These are phyloP conservation scores for Mycogone perniciosa DNA, from an alignment of 2,329 filamentous ascomycete species.

Conservation along the genomic window DNA sequence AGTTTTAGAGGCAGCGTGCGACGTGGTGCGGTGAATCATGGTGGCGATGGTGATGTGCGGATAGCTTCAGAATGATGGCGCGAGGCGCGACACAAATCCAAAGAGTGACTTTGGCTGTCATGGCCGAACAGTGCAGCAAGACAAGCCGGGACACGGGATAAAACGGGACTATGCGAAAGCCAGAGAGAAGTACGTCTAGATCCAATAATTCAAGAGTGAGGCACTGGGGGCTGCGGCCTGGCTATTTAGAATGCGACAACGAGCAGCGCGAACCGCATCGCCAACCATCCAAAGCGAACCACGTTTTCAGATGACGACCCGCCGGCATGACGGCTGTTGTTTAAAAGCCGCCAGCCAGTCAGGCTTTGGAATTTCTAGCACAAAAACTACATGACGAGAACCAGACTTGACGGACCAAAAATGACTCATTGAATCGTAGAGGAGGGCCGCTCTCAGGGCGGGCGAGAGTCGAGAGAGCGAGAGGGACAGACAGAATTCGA, in stretches of 20 bases:
- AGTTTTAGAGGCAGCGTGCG: constrained; percentile 7
- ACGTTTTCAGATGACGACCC: constrained; percentile 11
- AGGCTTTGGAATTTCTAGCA: constrained; percentile 2
- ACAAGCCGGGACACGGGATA: constrained; percentile 9
- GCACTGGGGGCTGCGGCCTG: constrained; percentile 8
- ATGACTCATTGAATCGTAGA: constrained; percentile 27
- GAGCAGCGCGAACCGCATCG: constrained; percentile 16
- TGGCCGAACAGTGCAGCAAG: constrained; percentile 11
- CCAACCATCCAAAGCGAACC: constrained; percentile 14
- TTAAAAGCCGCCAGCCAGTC: constrained; percentile 3
- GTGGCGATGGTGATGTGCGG: constrained; percentile 21
- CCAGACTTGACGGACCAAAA: constrained; percentile 13
- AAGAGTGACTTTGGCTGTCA: constrained; percentile 24
- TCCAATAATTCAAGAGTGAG: constrained; percentile 2
- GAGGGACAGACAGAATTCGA: constrained; percentile 10
- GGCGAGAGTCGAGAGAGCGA: constrained; percentile 21
- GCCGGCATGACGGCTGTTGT: neutral
- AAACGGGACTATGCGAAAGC: constrained; percentile 16
- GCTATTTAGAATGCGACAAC: constrained; percentile 29
- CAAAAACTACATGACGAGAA: neutral
- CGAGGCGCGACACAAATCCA: constrained; percentile 2
- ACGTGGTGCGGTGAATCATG: constrained; percentile 14
- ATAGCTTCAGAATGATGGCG: constrained; percentile 26
- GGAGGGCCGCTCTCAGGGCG: constrained; percentile 21
- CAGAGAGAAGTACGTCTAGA: constrained; percentile 2